These are phyloP conservation scores for Pulveroboletus sp. DNA, from an alignment of 768 basidiomycete genomes.

Conservation along the genomic window DNA sequence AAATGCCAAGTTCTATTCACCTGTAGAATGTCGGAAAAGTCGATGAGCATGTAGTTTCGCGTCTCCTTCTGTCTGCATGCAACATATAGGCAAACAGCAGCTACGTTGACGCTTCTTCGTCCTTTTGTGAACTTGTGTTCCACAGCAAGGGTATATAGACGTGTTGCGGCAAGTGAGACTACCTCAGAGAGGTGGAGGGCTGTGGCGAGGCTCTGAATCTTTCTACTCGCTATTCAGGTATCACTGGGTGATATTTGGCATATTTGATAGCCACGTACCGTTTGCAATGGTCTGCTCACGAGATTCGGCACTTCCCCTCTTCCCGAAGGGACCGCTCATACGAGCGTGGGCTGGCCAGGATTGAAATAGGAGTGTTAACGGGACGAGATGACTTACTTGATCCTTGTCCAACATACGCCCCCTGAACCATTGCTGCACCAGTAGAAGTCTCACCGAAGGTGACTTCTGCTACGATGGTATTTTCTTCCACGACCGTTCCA, in stretches of 20 bases:
- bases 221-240: conserved; percentile 60
- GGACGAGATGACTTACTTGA: conserved; percentile 61
- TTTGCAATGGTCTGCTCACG: conserved; percentile 90
- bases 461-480: conserved; percentile 90
- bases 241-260: not conserved
- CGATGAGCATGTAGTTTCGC: conserved; percentile 94
- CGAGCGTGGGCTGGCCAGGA: conserved; percentile 64
- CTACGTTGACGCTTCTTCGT: conserved; percentile 86
- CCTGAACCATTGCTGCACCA: conserved; percentile 95
- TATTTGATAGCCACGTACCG: conserved; percentile 43
- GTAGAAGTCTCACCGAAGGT: conserved; percentile 91
- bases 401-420: conserved; percentile 87
- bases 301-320: conserved; percentile 75
- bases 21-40: conserved; percentile 95
- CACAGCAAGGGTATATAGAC: conserved; percentile 91
- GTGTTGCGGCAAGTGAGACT: conserved; percentile 75
- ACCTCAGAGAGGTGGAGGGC: conserved; percentile 77
- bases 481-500: conserved; percentile 90
- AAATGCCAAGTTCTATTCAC: conserved; percentile 35
- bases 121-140: conserved; percentile 95
- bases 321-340: conserved; percentile 80
- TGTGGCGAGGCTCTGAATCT: conserved; percentile 80
- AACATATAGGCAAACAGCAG: conserved; percentile 94
- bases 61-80: conserved; percentile 92
- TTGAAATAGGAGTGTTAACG: not conserved